phyloP scores from a whole-genome alignment of 306 rosid species.

The Datisca glomerata region DNA sequence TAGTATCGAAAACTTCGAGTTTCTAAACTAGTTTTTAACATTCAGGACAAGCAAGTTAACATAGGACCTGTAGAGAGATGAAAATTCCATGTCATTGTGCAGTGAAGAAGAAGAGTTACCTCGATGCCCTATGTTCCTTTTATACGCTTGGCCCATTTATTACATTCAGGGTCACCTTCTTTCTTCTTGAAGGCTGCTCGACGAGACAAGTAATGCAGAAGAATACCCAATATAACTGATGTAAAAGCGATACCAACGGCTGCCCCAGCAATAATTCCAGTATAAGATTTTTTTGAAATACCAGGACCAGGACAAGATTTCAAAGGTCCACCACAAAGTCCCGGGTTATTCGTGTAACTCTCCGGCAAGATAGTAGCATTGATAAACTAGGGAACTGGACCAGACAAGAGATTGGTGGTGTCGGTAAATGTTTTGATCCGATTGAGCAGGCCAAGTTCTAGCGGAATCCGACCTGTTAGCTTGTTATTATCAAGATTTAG shows the following conservation, averaged over 20 bases:
- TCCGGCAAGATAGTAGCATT: rapidly evolving
- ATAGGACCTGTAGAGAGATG: too few relatives aligned
- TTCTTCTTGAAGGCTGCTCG: slow-evolving; percentile 49
- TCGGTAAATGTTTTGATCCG: slow-evolving; percentile 39
- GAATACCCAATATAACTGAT: slow-evolving; percentile 29
- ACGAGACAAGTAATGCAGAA: slow-evolving; percentile 40
- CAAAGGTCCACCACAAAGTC: slow-evolving; percentile 37
- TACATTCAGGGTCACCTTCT: slow-evolving; percentile 85
- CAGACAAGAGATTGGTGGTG: slow-evolving; percentile 39
- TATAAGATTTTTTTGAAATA: slow-evolving; percentile 17
- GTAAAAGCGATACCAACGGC: slow-evolving; percentile 52
- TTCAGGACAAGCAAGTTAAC: too few relatives aligned
- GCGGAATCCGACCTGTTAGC: slow-evolving; percentile 10
- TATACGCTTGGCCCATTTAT: slow-evolving; percentile 79
- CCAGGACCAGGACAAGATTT: slow-evolving; percentile 10
- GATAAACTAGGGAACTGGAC: slow-evolving; percentile 29
- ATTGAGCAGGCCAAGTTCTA: slow-evolving; percentile 10
- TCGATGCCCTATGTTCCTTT: slow-evolving; percentile 67
- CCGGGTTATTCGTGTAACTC: slow-evolving; percentile 38
- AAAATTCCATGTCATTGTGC: too few relatives aligned
- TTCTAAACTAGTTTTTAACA: too few relatives aligned
- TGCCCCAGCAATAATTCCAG: slow-evolving; percentile 60
- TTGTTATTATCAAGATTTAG: slow-evolving; percentile 10
- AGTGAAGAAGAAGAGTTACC: slow-evolving; percentile 23
- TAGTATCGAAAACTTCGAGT: too few relatives aligned